A percentile compares a stretch with the other conserved stretches of the same genome.
Conservation (phyloP, 2,329 filamentous ascomycete genomes). For the Sporothrix schenckii region DNA sequence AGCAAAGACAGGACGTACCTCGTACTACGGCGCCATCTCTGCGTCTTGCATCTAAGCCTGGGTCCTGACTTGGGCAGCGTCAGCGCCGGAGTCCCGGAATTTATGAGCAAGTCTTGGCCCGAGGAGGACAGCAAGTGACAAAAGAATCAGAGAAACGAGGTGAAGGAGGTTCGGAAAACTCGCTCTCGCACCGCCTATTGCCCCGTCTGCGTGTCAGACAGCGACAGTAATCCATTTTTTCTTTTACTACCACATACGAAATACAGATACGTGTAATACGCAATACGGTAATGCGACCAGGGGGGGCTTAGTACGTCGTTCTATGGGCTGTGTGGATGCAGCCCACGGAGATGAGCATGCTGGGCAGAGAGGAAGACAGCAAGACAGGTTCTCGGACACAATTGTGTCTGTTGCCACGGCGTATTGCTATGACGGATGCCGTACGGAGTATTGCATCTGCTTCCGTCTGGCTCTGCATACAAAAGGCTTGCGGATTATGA, state of each 20-base stretch:
- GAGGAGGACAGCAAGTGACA: not conserved
- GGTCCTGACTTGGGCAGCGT: not conserved
- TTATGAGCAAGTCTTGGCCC: not conserved
- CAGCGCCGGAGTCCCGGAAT: slow-evolving; percentile 12
- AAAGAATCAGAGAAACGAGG: not conserved
- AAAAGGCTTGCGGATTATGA: too few species aligned
- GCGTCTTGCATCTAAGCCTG: not conserved
- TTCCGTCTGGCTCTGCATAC: not conserved
- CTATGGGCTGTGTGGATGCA: not conserved
- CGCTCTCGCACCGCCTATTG: slow-evolving; percentile 7
- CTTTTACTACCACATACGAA: too few species aligned
- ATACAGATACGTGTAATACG: not conserved
- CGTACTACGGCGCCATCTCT: too few species aligned
- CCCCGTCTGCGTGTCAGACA: slow-evolving; percentile 5
- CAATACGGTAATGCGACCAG: slow-evolving; percentile 1
- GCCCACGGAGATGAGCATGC: slow-evolving; percentile 16
- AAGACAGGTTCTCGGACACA: not conserved
- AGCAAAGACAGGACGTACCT: not conserved
- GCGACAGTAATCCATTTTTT: too few species aligned
- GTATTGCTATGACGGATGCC: not conserved
- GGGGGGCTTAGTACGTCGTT: not conserved
- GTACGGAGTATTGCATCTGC: not conserved
- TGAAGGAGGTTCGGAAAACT: not conserved
- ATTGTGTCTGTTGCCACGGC: not conserved
- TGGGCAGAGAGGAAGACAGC: not conserved